phyloP scores from a whole-genome alignment of 164 flowering plant species.

The Santalum album region DNA sequence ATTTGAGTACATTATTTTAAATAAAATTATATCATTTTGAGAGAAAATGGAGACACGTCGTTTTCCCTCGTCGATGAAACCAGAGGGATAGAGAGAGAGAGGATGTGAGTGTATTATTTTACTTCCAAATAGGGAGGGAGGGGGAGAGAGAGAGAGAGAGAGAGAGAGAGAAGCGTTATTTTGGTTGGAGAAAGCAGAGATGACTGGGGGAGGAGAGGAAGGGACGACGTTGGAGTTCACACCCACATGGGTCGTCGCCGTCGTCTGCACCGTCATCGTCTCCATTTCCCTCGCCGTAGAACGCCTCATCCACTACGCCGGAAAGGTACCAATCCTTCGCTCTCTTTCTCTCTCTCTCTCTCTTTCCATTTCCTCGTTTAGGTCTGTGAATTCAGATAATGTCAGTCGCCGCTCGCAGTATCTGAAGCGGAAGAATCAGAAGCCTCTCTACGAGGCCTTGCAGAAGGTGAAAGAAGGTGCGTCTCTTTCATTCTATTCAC shows the following conservation, averaged over 20 bases:
- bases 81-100: too few relatives aligned
- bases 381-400: neutral
- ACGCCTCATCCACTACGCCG: neutral
- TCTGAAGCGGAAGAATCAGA: constrained; percentile 18
- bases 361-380: neutral
- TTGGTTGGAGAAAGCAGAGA: neutral
- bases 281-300: constrained; percentile 5
- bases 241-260: constrained; percentile 4
- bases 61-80: too few relatives aligned
- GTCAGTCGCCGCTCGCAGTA: constrained; percentile 14
- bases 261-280: constrained; percentile 6
- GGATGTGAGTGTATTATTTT: too few relatives aligned
- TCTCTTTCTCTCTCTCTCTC: neutral
- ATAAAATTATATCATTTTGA: too few relatives aligned
- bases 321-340: neutral
- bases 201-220: neutral
- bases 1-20: too few relatives aligned
- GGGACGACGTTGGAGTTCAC: constrained; percentile 4
- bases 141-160: too few relatives aligned
- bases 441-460: constrained; percentile 27
- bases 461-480: neutral
- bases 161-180: too few relatives aligned
- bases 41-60: too few relatives aligned
- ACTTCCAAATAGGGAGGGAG: too few relatives aligned
- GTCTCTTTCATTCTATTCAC: neutral